Conservation (phyloP, 2,329 filamentous ascomycete species). For the Penicillium sclerotiorum region DNA sequence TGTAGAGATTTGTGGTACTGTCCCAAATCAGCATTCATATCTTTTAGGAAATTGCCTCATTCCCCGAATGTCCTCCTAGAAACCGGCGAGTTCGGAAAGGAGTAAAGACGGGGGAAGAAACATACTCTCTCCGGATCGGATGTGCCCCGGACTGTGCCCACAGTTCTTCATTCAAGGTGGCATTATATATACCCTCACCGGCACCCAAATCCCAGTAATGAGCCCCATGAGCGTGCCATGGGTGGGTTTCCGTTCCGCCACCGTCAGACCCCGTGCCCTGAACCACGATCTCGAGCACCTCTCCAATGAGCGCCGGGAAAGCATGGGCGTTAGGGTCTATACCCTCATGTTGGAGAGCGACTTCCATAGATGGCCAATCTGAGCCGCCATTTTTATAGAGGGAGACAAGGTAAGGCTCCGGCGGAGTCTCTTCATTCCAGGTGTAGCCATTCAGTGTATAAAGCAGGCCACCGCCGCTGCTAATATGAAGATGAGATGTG, state of each 20-base stretch:
- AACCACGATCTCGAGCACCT: constrained; percentile 5
- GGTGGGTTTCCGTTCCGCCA: constrained; percentile 1
- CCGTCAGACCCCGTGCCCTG: neutral
- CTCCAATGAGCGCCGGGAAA: neutral
- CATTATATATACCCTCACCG: too few species aligned
- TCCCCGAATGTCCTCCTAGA: too few species aligned
- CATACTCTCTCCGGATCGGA: too few species aligned
- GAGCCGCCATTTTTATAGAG: neutral
- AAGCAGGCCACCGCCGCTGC: neutral
- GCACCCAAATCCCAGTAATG: neutral
- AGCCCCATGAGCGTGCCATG: constrained; percentile 1
- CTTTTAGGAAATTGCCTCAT: too few species aligned
- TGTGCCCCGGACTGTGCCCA: too few species aligned
- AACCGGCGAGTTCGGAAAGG: too few species aligned
- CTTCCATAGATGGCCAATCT: neutral
- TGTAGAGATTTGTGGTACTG: too few species aligned
- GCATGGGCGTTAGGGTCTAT: neutral
- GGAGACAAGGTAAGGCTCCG: neutral
- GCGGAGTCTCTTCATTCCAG: neutral
- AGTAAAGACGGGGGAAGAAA: too few species aligned
- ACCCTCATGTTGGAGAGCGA: neutral
- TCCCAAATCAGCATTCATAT: too few species aligned
- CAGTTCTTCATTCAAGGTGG: too few species aligned
- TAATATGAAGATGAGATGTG: neutral
- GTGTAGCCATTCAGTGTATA: neutral